phyloP scores from a whole-genome alignment of 345 rosid genomes.

The Turnera subulata region DNA sequence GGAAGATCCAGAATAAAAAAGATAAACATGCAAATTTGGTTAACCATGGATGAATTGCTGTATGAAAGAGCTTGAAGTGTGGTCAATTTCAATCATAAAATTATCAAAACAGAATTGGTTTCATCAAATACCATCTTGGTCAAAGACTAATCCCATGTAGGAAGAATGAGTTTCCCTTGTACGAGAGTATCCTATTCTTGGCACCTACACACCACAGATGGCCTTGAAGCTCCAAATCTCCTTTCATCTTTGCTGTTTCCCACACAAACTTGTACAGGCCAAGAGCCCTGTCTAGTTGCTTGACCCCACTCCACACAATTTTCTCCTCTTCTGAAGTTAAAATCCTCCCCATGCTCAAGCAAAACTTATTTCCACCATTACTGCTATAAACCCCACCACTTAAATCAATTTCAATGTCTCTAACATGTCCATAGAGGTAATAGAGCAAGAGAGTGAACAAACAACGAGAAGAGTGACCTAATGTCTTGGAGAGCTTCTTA shows the following conservation, averaged over 20 bases:
- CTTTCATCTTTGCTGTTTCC: constrained; percentile 74
- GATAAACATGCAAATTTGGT: too few relatives aligned
- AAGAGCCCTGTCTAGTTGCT: constrained; percentile 66
- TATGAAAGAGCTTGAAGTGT: too few relatives aligned
- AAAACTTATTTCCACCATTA: constrained; percentile 23
- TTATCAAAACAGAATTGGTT: too few relatives aligned
- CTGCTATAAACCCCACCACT: constrained; percentile 47
- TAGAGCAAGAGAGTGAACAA: constrained; percentile 64
- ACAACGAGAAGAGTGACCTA: constrained; percentile 70
- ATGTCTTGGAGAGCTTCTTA: constrained; percentile 57
- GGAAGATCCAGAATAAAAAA: too few relatives aligned
- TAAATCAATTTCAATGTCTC: constrained; percentile 65
- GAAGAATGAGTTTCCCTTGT: constrained; percentile 49
- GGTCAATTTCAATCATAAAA: too few relatives aligned
- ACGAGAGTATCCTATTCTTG: constrained; percentile 35
- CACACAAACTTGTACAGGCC: constrained; percentile 59
- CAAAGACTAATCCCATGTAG: constrained; percentile 54
- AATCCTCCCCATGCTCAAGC: constrained; percentile 62
- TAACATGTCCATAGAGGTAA: constrained; percentile 62
- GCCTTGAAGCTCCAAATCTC: constrained; percentile 51
- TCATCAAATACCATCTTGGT: constrained; percentile 13
- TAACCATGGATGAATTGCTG: too few relatives aligned
- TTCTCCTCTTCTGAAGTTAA: constrained; percentile 51
- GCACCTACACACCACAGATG: constrained; percentile 66
- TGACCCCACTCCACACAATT: constrained; percentile 55